phyloP scores from a whole-genome alignment of 768 basidiomycete genomes.

The Lactifluus subvellereus region DNA sequence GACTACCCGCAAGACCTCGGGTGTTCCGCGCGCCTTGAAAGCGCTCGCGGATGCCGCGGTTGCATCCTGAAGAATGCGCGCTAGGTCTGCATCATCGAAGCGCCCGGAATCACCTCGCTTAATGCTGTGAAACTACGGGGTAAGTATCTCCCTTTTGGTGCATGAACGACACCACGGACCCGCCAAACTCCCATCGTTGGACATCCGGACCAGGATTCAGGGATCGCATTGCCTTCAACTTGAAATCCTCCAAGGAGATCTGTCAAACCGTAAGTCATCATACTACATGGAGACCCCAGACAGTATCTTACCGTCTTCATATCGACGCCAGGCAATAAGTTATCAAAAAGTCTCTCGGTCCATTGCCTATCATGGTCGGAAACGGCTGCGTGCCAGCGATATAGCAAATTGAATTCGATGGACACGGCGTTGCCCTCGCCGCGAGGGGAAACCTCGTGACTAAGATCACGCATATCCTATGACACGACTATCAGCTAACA shows the following conservation, averaged over 20 bases:
- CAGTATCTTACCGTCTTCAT: slow-evolving; percentile 5
- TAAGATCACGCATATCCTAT: slow-evolving; percentile 45
- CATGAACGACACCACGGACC: neutral
- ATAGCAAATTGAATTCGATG: slow-evolving; percentile 62
- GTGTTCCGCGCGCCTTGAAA: slow-evolving; percentile 65
- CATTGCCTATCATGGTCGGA: slow-evolving; percentile 8
- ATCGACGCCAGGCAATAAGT: neutral
- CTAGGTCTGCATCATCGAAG: slow-evolving; percentile 61
- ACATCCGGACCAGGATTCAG: slow-evolving; percentile 27
- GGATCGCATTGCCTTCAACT: slow-evolving; percentile 26
- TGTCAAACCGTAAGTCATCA: slow-evolving; percentile 8
- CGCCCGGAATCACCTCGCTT: slow-evolving; percentile 33
- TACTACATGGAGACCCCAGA: neutral
- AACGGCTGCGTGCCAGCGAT: slow-evolving; percentile 31
- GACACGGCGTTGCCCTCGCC: slow-evolving; percentile 75
- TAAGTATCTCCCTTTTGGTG: neutral
- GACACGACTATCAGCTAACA: neutral
- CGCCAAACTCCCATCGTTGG: slow-evolving; percentile 29
- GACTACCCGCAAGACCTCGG: slow-evolving; percentile 56
- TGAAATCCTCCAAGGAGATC: slow-evolving; percentile 33
- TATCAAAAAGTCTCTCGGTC: slow-evolving; percentile 11
- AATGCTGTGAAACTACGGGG: slow-evolving; percentile 23
- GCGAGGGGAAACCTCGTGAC: slow-evolving; percentile 50
- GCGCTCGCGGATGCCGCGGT: slow-evolving; percentile 55
- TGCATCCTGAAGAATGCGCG: slow-evolving; percentile 54